Conservation (phyloP, 2,329 filamentous ascomycete genomes). For the Xylaria digitata region DNA sequence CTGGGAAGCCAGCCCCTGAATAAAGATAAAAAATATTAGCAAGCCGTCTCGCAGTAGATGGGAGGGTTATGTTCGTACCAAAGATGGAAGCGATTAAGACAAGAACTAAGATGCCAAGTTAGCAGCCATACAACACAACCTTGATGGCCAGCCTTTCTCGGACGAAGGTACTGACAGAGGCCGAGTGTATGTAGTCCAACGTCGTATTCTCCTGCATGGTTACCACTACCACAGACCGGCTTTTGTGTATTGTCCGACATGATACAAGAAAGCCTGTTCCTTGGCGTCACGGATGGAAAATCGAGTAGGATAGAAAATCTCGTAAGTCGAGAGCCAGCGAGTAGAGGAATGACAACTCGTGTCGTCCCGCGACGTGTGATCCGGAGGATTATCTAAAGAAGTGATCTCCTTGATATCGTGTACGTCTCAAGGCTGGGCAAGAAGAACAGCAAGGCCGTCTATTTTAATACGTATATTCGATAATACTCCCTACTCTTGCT, state of each 20-base stretch:
- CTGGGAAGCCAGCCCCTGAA: constrained; percentile 62
- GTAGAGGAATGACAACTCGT: constrained; percentile 39
- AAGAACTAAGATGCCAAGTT: constrained; percentile 49
- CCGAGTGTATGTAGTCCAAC: constrained; percentile 55
- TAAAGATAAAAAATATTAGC: constrained; percentile 29
- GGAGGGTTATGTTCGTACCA: constrained; percentile 43
- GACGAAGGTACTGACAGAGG: constrained; percentile 53
- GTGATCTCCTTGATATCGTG: constrained; percentile 21
- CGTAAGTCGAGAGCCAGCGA: constrained; percentile 42
- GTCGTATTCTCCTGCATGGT: constrained; percentile 56
- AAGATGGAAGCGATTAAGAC: constrained; percentile 56
- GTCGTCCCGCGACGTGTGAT: constrained; percentile 54
- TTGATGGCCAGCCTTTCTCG: background rate
- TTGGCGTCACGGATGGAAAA: background rate
- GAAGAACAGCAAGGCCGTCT: background rate
- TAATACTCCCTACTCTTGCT: background rate
- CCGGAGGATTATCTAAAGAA: constrained; percentile 42
- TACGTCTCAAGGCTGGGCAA: constrained; percentile 7
- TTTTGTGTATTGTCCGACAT: constrained; percentile 49
- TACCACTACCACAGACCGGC: constrained; percentile 55
- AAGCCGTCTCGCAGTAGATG: background rate
- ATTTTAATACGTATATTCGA: constrained; percentile 10
- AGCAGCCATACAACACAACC: background rate
- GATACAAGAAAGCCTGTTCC: background rate
- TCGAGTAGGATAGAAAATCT: background rate